Conservation (phyloP, 768 basidiomycete genomes). For the Boletus reticulatus region DNA sequence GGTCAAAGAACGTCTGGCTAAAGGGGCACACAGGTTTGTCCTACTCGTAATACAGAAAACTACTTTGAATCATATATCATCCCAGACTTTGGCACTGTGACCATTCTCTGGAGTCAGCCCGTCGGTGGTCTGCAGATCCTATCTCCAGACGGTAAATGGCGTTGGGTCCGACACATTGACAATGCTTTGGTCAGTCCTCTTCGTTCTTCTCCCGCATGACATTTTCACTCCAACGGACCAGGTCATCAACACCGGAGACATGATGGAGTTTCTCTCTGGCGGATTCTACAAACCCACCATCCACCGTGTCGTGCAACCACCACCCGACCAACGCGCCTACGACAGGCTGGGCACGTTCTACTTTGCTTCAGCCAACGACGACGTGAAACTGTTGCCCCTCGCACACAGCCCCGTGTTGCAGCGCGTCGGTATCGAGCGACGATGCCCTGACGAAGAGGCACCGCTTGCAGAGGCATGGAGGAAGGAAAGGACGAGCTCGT, state of each 20-base stretch:
- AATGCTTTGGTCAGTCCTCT: constrained; percentile 46
- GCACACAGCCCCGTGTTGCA: constrained; percentile 48
- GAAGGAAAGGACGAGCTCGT: constrained; percentile 46
- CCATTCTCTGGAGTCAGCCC: constrained; percentile 60
- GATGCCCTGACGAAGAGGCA: constrained; percentile 37
- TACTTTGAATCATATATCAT: constrained; percentile 36
- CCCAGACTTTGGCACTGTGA: constrained; percentile 52
- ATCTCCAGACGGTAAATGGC: constrained; percentile 50
- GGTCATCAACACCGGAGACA: constrained; percentile 61
- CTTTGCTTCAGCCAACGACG: constrained; percentile 52
- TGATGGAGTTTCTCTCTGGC: constrained; percentile 55
- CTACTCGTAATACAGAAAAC: not conserved
- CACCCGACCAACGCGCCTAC: constrained; percentile 44
- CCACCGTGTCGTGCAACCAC: constrained; percentile 60
- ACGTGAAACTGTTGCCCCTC: constrained; percentile 44
- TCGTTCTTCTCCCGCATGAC: not conserved
- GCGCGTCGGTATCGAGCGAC: constrained; percentile 37
- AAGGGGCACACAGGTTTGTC: constrained; percentile 54
- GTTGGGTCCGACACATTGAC: constrained; percentile 56
- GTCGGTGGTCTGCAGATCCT: constrained; percentile 57
- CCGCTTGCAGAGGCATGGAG: constrained; percentile 53
- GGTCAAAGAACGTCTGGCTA: constrained; percentile 54
- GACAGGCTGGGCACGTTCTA: constrained; percentile 57
- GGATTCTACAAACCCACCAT: constrained; percentile 58
- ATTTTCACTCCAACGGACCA: constrained; percentile 17